Conservation (phyloP, 805 yeast genomes). For the Candida tibetensis region DNA sequence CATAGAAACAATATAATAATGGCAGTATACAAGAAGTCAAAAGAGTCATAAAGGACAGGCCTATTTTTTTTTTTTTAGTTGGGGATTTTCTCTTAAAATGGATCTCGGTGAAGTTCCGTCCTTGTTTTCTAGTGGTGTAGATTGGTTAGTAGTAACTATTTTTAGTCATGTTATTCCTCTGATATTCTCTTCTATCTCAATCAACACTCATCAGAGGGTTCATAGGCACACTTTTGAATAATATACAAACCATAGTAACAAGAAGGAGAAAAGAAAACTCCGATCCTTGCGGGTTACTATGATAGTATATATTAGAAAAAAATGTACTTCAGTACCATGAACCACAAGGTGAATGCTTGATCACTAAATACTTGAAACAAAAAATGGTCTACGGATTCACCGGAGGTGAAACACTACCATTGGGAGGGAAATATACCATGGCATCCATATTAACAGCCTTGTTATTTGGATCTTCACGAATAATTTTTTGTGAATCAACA, state of each 20-base stretch:
- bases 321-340: slow-evolving; percentile 11
- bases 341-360: background rate
- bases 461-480: slow-evolving; percentile 11
- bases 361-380: background rate
- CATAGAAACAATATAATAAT: too few species aligned
- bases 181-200: too few species aligned
- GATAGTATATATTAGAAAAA: slow-evolving; percentile 16
- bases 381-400: background rate
- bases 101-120: too few species aligned
- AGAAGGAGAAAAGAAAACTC: slow-evolving; percentile 10
- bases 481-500: slow-evolving; percentile 12
- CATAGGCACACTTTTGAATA: slow-evolving; percentile 15
- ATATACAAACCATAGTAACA: slow-evolving; percentile 17
- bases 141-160: too few species aligned
- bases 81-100: too few species aligned
- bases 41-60: too few species aligned
- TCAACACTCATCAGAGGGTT: too few species aligned
- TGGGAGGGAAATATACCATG: slow-evolving; percentile 11
- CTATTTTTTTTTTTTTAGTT: too few species aligned
- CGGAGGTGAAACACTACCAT: slow-evolving; percentile 6
- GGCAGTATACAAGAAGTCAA: too few species aligned
- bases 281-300: slow-evolving; percentile 15
- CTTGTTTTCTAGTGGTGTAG: too few species aligned
- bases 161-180: too few species aligned
- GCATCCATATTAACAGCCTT: slow-evolving; percentile 15